Conservation (phyloP, 1,284 basidiomycete genomes). For the Pisolithus thermaeus region DNA sequence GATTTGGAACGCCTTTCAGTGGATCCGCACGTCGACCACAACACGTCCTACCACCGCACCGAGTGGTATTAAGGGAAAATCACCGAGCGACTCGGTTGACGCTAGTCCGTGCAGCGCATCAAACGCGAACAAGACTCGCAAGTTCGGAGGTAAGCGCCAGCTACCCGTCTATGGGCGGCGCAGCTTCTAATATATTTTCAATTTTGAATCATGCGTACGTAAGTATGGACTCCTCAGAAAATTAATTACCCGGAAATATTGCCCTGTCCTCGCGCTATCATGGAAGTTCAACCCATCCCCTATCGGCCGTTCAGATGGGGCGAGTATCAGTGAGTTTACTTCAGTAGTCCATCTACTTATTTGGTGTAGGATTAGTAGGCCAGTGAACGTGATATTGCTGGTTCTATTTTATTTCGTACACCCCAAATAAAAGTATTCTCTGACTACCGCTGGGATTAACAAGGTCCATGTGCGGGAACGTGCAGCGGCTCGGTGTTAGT, state of each 20-base stretch:
- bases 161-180: neutral
- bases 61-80: neutral
- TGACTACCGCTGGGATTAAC: no score
- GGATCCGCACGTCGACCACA: constrained; percentile 6
- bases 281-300: constrained; percentile 46
- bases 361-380: neutral
- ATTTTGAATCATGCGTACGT: neutral
- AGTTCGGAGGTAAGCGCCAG: constrained; percentile 18
- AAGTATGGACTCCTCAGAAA: constrained; percentile 44
- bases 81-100: neutral
- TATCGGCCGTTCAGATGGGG: constrained; percentile 63
- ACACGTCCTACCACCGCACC: neutral
- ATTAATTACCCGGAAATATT: constrained; percentile 50
- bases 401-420: no score
- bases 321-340: constrained; percentile 48
- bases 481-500: neutral
- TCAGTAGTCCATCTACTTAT: neutral
- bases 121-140: constrained; percentile 18
- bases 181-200: neutral
- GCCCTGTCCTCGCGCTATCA: constrained; percentile 35
- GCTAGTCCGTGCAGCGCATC: neutral
- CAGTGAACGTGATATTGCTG: no score
- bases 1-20: constrained; percentile 10
- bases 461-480: no score
- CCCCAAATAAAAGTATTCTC: no score